These are phyloP conservation scores for Agrocybe praecox DNA, from an alignment of 768 basidiomycete species.

Conservation along the genomic window DNA sequence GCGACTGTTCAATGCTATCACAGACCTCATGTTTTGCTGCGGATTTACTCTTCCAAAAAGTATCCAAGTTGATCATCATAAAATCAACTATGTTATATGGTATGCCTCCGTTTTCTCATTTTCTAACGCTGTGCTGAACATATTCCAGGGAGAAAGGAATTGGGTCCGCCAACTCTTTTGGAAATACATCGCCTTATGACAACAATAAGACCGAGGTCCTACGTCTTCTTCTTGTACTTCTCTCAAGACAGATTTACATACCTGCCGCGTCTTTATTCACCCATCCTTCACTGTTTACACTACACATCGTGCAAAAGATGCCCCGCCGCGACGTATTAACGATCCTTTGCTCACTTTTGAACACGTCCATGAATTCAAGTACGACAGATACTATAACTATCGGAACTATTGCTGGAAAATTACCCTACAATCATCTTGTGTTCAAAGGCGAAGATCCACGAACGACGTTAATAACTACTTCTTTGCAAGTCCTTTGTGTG, in stretches of 20 bases:
- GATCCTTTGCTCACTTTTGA: slow-evolving; percentile 89
- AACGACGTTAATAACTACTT: slow-evolving; percentile 70
- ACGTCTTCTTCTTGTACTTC: slow-evolving; percentile 82
- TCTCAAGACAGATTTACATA: slow-evolving; percentile 90
- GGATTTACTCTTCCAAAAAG: slow-evolving; percentile 88
- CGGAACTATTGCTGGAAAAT: slow-evolving; percentile 70
- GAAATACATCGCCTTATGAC: slow-evolving; percentile 69
- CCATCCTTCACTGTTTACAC: slow-evolving; percentile 75
- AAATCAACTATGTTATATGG: slow-evolving; percentile 90
- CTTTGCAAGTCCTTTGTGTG: slow-evolving; percentile 76
- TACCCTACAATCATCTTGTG: slow-evolving; percentile 89
- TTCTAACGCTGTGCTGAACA: not conserved
- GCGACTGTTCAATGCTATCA: slow-evolving; percentile 72
- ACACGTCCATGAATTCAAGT: slow-evolving; percentile 81
- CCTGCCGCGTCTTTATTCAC: slow-evolving; percentile 70
- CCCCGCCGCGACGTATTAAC: slow-evolving; percentile 87
- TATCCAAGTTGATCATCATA: slow-evolving; percentile 77
- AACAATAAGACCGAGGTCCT: slow-evolving; percentile 88
- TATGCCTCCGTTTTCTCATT: slow-evolving; percentile 34
- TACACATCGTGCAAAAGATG: slow-evolving; percentile 76
- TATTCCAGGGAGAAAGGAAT: slow-evolving; percentile 87
- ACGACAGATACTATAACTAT: slow-evolving; percentile 53
- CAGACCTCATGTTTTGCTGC: slow-evolving; percentile 91
- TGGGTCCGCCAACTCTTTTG: slow-evolving; percentile 67
- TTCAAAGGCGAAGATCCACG: slow-evolving; percentile 87